phyloP scores from a whole-genome alignment of 257 asterid genomes.

The Nicotiana sylvestris region DNA sequence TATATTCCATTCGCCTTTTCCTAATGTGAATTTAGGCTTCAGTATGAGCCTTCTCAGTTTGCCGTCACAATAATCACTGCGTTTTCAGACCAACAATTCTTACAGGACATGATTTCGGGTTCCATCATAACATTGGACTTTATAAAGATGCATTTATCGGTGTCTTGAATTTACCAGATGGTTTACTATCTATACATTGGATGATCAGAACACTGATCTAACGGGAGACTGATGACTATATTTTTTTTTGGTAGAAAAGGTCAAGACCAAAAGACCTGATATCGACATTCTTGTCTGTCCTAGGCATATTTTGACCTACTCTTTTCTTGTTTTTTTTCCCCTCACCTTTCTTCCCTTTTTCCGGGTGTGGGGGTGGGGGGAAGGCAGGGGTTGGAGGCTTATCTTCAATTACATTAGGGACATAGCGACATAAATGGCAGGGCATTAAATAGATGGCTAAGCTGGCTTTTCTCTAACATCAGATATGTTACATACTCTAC shows the following conservation, averaged over 20 bases:
- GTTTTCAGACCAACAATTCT: neutral
- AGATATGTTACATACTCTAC: conserved; percentile 77
- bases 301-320: neutral
- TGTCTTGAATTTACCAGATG: neutral
- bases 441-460: neutral
- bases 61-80: neutral
- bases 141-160: neutral
- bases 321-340: neutral
- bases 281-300: neutral
- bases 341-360: neutral
- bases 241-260: neutral
- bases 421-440: neutral
- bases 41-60: neutral
- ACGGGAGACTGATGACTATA: neutral
- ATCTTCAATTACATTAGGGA: neutral
- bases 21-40: conserved; percentile 1
- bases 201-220: neutral
- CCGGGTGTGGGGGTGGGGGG: neutral
- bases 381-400: neutral
- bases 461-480: conserved; percentile 24
- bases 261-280: neutral
- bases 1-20: neutral
- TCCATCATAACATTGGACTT: neutral
- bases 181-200: neutral
- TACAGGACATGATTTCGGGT: neutral